Conservation (phyloP, 2,329 filamentous ascomycete genomes). For the Fusarium sp. region DNA sequence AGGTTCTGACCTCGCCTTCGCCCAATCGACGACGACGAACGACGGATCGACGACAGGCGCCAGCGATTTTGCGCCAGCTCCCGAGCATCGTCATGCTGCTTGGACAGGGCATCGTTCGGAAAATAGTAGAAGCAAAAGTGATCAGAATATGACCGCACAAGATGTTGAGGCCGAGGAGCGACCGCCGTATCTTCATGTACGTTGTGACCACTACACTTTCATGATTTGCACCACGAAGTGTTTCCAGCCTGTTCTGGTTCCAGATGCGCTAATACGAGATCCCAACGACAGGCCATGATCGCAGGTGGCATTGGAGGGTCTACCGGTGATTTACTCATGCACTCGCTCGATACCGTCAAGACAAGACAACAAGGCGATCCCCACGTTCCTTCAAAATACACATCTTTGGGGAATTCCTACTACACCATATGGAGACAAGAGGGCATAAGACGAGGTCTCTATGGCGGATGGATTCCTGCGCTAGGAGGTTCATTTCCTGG, state of each 20-base stretch:
- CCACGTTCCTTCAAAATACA: slow-evolving; percentile 91
- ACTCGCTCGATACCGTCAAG: slow-evolving; percentile 98
- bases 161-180: slow-evolving; percentile 59
- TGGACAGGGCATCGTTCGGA: slow-evolving; percentile 45
- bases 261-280: slow-evolving; percentile 37
- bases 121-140: slow-evolving; percentile 42
- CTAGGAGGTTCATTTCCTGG: slow-evolving; percentile 93
- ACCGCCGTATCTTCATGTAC: slow-evolving; percentile 60
- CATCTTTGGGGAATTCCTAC: slow-evolving; percentile 90
- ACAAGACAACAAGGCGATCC: slow-evolving; percentile 97
- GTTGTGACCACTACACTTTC: slow-evolving; percentile 34
- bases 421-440: slow-evolving; percentile 94
- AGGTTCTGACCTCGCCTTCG: slow-evolving; percentile 43
- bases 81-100: slow-evolving; percentile 52
- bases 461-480: slow-evolving; percentile 93
- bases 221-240: neutral
- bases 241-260: slow-evolving; percentile 7
- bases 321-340: slow-evolving; percentile 97
- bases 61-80: slow-evolving; percentile 42
- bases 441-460: slow-evolving; percentile 85
- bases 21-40: slow-evolving; percentile 33
- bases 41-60: slow-evolving; percentile 35
- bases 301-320: slow-evolving; percentile 93
- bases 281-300: slow-evolving; percentile 80
- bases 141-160: slow-evolving; percentile 53